phyloP scores from a whole-genome alignment of 192 early-diverging fungal species.

The Coemansia sp. region DNA sequence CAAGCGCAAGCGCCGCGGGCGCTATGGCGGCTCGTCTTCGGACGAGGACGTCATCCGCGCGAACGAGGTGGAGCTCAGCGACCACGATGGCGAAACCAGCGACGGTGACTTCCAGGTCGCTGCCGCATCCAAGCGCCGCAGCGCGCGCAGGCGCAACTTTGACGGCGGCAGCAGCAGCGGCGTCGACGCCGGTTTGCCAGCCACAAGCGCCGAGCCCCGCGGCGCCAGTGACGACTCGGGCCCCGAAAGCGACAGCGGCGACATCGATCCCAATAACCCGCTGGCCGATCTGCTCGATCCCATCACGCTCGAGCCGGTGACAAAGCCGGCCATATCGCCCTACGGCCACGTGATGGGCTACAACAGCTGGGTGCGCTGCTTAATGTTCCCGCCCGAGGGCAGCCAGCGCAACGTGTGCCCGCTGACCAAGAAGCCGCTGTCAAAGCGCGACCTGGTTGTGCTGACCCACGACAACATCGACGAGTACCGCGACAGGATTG shows the following conservation, averaged over 20 bases:
- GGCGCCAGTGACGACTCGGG: conserved; percentile 68
- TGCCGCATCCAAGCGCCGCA: conserved; percentile 27
- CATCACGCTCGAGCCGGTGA: conserved; percentile 86
- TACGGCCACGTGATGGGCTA: conserved; percentile 91
- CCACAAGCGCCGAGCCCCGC: conserved; percentile 51
- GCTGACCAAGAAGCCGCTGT: conserved; percentile 87
- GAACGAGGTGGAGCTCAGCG: conserved; percentile 51
- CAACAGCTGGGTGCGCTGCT: conserved; percentile 82
- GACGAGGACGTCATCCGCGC: conserved; percentile 53
- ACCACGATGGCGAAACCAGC: conserved; percentile 16
- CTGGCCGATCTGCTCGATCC: conserved; percentile 90
- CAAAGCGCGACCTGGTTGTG: conserved; percentile 83
- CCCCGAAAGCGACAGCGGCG: conserved; percentile 21
- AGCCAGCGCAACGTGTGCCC: conserved; percentile 86
- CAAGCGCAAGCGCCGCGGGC: conserved; percentile 47
- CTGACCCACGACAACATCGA: conserved; percentile 78
- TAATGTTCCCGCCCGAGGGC: conserved; percentile 66
- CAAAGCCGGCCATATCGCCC: conserved; percentile 90
- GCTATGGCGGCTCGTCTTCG: conserved; percentile 26
- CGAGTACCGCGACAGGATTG: conserved; percentile 67
- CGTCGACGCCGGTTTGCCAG: conserved; percentile 32
- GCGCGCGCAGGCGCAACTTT: conserved; percentile 29
- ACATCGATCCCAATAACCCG: conserved; percentile 66
- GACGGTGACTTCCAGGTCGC: conserved; percentile 40
- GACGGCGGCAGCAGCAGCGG: conserved; percentile 47